phyloP scores from a whole-genome alignment of 2,329 filamentous ascomycete species.

The Teratosphaeria nubilosa region DNA sequence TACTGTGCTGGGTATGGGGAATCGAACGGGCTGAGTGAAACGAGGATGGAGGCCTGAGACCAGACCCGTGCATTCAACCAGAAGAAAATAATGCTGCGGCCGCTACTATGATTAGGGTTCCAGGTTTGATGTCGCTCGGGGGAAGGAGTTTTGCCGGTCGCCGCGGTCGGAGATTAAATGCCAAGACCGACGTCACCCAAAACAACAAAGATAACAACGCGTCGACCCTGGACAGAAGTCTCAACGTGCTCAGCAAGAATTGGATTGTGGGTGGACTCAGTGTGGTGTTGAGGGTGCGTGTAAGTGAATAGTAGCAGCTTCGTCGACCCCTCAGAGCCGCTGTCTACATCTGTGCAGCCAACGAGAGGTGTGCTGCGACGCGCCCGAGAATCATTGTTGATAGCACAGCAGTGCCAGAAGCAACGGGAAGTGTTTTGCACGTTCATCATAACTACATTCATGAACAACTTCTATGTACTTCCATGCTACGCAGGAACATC shows the following conservation, averaged over 20 bases:
- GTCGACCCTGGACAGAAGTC: neutral
- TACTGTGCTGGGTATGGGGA: neutral
- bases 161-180: neutral
- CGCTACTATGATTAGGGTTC: neutral
- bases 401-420: neutral
- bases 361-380: neutral
- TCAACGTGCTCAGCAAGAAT: neutral
- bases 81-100: neutral
- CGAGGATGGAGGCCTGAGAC: neutral
- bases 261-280: neutral
- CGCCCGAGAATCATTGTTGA: neutral
- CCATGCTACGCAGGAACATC: slow-evolving; percentile 6
- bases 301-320: neutral
- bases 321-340: neutral
- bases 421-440: neutral
- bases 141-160: neutral
- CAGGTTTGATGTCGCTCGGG: neutral
- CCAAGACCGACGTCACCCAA: neutral
- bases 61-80: neutral
- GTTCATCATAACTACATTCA: neutral
- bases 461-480: slow-evolving; percentile 6
- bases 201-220: neutral
- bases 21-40: neutral
- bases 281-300: neutral
- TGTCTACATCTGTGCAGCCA: neutral